Evolutionary conservation across 1,139 yeast genomes (phyloP), one percentile per base, ranked within the genome.

Genomic region (Keqinozyma sinolaborantium): DNA sequence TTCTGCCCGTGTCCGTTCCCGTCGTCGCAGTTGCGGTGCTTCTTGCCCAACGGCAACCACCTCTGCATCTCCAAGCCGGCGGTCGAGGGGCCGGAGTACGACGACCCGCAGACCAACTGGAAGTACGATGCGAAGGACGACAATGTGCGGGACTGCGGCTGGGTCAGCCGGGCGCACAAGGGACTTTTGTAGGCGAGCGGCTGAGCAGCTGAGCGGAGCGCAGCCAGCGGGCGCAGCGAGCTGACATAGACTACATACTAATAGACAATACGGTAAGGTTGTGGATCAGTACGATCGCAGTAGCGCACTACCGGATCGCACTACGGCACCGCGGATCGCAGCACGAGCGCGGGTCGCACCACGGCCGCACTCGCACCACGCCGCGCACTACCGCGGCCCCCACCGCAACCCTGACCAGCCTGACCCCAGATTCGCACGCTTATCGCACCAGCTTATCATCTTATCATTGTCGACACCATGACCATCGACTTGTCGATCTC

Each of bases 1-100:
- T 81, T 81, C 34, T 92, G 98, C 54, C 96, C 97, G 1, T 92
- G 98, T 55, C 88, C 87, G 7, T 90, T 76, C 51, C 92, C 95
- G 1, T 77, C 79, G 33, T 81, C 95, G 2, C 96, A 92, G 53
- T 53, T 84, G 40, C 81, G 87, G 48, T 92, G 98, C 54, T 56
- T 71, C 5, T 63, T 86, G 31, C 95, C 97, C 0, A 79, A 76
- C 39, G 72, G 77, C 15, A 69, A 74, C 35, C 83, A 65, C 49
- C 68, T 88, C 10, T 92, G 98, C 55, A 82, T 92, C 30, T 83
- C 94, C 11, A 79, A 79, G 44, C 90, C 92, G 0, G 80, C 94
- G 21, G 79, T 75, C 6, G 60, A 58, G 11, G 44, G 48, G 3
- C 56, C 48, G 7, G 44, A 56, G 21, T 63, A 63, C 40, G 73